Percentiles rank a stretch among this genome's conserved stretches.
These are phyloP conservation scores for Phytophthora hibernalis DNA, from an alignment of 352 stramenopile genomes.

Conservation along the genomic window DNA sequence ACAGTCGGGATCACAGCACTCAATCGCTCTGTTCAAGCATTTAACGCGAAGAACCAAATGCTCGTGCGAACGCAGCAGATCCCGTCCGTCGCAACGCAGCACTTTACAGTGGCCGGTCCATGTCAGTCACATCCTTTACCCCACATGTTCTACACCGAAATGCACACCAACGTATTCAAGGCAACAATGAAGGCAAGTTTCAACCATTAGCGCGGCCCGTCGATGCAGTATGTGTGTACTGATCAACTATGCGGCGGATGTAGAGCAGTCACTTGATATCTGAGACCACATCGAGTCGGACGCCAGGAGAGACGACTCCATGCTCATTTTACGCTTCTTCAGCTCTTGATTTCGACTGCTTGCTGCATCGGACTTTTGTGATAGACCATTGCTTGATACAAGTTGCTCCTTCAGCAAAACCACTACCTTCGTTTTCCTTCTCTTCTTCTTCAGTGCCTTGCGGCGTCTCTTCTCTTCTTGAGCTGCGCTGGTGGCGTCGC, in stretches of 20 bases:
- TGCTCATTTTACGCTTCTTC: constrained; percentile 70
- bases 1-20: background rate
- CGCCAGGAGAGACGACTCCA: constrained; percentile 63
- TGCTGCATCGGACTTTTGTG: constrained; percentile 3
- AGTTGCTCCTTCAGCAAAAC: constrained; percentile 4
- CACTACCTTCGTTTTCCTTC: constrained; percentile 15
- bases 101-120: constrained; percentile 29
- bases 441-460: constrained; percentile 21
- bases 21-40: background rate
- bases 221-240: too few relatives aligned
- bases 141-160: constrained; percentile 15
- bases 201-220: too few relatives aligned
- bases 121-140: constrained; percentile 28
- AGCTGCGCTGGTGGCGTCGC: background rate
- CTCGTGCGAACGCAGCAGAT: background rate
- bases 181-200: too few relatives aligned
- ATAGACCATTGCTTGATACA: background rate
- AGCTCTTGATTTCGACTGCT: constrained; percentile 20
- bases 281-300: constrained; percentile 75
- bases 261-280: constrained; percentile 59
- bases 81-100: background rate
- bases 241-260: constrained; percentile 19
- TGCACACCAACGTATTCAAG: background rate
- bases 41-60: background rate
- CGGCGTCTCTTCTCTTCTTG: background rate